Conservation (phyloP, 257 asterid genomes). For the Plantago ovata region DNA sequence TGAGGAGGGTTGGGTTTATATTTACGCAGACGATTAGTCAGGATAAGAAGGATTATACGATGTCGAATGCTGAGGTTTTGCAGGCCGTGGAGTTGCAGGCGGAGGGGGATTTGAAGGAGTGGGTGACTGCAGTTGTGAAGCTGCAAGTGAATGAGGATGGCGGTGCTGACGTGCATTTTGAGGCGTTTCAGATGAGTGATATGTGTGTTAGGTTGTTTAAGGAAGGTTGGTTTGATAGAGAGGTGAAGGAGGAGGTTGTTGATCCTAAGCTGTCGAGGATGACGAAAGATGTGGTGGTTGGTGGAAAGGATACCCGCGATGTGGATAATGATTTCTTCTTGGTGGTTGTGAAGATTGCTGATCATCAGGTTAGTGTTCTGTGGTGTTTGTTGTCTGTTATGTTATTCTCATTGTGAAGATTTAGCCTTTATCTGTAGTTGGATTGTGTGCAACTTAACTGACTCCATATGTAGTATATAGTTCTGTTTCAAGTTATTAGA, state of each 20-base stretch:
- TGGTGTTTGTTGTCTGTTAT: neutral
- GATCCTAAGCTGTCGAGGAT: slow-evolving; percentile 66
- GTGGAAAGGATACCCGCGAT: slow-evolving; percentile 61
- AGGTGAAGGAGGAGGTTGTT: slow-evolving; percentile 45
- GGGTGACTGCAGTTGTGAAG: slow-evolving; percentile 72
- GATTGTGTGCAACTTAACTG: neutral
- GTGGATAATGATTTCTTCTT: slow-evolving; percentile 71
- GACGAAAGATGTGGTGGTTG: slow-evolving; percentile 68
- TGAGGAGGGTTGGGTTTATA: slow-evolving; percentile 64
- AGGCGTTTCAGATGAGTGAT: slow-evolving; percentile 76
- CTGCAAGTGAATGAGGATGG: slow-evolving; percentile 81
- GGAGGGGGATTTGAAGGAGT: slow-evolving; percentile 63
- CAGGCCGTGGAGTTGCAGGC: slow-evolving; percentile 63
- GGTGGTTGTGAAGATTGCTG: slow-evolving; percentile 66
- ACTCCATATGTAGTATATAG: neutral
- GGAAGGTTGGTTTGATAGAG: slow-evolving; percentile 74
- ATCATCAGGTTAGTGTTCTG: slow-evolving; percentile 54
- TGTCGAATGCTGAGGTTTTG: slow-evolving; percentile 52
- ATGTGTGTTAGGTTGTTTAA: slow-evolving; percentile 51
- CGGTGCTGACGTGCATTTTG: slow-evolving; percentile 58
- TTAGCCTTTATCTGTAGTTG: slow-evolving; percentile 1
- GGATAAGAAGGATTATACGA: slow-evolving; percentile 52
- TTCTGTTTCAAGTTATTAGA: neutral
- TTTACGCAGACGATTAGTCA: slow-evolving; percentile 63
- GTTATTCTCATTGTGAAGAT: neutral